Evolutionary conservation across 345 rosid species (phyloP), one percentile per base, ranked within the genome.

Genomic region (Eucalyptus marginata): DNA sequence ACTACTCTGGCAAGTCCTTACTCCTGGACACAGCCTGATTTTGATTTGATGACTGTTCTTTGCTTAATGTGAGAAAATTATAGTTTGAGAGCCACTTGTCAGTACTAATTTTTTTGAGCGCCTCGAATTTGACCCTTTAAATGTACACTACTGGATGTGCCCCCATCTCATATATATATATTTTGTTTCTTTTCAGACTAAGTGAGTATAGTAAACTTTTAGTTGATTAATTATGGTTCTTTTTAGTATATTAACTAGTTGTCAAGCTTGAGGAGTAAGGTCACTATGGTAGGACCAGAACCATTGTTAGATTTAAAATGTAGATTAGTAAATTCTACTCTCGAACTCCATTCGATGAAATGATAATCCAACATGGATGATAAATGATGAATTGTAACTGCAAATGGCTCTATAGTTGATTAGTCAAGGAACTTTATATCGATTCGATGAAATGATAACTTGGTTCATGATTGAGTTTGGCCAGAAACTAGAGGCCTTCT

Each of bases 1-100:
- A 10, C 95, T 98, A 90, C 94, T 98, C 92, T 98, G 99, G 98
- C 91, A 92, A 94, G 91, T 84, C 49, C 50, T 90, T 27, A 14
- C 50, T 43, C 27, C 13, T 40, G 46, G 27, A 76, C 29, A 40
- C 43, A 36, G 9, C 27, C 46, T 40, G 43, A 76, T 20, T 76
- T 6, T 5, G 4, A 76, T 76, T 22, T 20, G 40, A 36, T 76
- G 83, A 36, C 83, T 20, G 47, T 76, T 76, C 83, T 20, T 76
- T 40, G 27, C 27, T 76, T 40, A 40, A 76, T 36, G 83, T 40
- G 83, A 76, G 27, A 76, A 20, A 40, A 18, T 36, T 71, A 36
- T 36, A 71, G 83, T 76, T 36, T 76, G 27, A 76, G 83, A 76
- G 47, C 83, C 27, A 76, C 29, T 76, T 40, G 62, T 56, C 29